Conservation (phyloP, 257 asterid species). For the Nemophila menziesii region DNA sequence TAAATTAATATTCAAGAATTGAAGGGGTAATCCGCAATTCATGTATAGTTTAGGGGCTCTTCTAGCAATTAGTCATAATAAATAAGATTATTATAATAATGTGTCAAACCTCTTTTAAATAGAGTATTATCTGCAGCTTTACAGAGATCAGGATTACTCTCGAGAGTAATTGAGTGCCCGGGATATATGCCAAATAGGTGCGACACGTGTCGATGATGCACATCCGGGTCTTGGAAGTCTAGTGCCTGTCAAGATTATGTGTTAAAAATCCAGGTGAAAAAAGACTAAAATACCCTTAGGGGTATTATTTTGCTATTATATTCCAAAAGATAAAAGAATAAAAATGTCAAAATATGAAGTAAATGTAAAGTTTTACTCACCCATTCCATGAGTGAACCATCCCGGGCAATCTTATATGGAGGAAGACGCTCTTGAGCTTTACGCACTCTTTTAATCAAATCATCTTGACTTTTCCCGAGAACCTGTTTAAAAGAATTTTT, state of each 20-base stretch:
- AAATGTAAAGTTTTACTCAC: conserved; percentile 22
- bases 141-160: conserved; percentile 46
- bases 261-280: too few relatives aligned
- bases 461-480: conserved; percentile 39
- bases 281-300: too few relatives aligned
- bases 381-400: conserved; percentile 86
- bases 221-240: conserved; percentile 60
- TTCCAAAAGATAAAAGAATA: conserved; percentile 1
- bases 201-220: conserved; percentile 65
- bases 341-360: not conserved
- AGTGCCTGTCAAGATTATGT: conserved; percentile 31
- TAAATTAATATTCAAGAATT: too few relatives aligned
- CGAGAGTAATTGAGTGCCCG: conserved; percentile 46
- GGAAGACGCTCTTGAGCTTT: conserved; percentile 50
- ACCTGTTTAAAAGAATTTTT: conserved; percentile 23
- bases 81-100: too few relatives aligned
- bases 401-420: conserved; percentile 46
- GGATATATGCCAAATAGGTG: conserved; percentile 74
- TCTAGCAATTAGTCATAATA: too few relatives aligned
- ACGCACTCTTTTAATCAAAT: conserved; percentile 39
- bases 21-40: too few relatives aligned
- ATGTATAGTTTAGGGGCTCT: too few relatives aligned
- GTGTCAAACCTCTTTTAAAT: conserved; percentile 42
- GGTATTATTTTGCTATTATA: too few relatives aligned
- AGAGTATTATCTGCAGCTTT: conserved; percentile 53